Percentiles rank a stretch among this genome's conserved stretches.
These are phyloP conservation scores for Zymoseptoria ardabiliae DNA, from an alignment of 2,329 filamentous ascomycete species.

Conservation along the genomic window DNA sequence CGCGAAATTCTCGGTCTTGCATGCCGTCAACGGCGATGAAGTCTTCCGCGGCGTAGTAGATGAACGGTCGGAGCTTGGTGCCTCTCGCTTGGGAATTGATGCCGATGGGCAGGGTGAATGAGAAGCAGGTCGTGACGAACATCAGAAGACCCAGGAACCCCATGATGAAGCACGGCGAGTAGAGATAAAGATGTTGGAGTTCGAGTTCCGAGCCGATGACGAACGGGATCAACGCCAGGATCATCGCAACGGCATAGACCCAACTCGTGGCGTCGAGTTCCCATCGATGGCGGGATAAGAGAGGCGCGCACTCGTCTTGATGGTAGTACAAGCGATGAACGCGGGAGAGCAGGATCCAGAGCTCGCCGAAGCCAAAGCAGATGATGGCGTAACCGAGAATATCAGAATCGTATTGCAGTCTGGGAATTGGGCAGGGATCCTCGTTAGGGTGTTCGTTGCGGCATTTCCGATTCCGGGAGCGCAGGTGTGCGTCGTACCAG, in stretches of 20 bases:
- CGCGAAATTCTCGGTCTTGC: slow-evolving; percentile 27
- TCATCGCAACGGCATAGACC: slow-evolving; percentile 26
- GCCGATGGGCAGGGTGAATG: slow-evolving; percentile 26
- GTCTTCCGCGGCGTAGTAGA: slow-evolving; percentile 30
- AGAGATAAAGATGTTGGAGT: slow-evolving; percentile 25
- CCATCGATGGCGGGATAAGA: slow-evolving; percentile 24
- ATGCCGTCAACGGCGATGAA: slow-evolving; percentile 28
- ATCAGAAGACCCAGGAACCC: slow-evolving; percentile 25
- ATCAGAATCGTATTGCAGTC: slow-evolving; percentile 21
- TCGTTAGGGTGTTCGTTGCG: slow-evolving; percentile 8
- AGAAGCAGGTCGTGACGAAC: slow-evolving; percentile 24
- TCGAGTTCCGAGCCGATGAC: slow-evolving; percentile 21
- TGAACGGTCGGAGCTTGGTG: slow-evolving; percentile 23
- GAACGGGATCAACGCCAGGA: slow-evolving; percentile 26
- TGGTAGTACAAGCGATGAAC: slow-evolving; percentile 22
- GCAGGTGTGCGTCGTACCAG: slow-evolving; percentile 20
- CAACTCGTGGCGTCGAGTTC: slow-evolving; percentile 29
- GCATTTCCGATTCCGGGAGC: slow-evolving; percentile 15
- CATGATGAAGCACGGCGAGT: slow-evolving; percentile 27
- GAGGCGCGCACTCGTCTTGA: slow-evolving; percentile 25
- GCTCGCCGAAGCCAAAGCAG: slow-evolving; percentile 26
- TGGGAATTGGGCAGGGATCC: slow-evolving; percentile 16
- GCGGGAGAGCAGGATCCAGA: slow-evolving; percentile 27
- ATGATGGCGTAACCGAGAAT: slow-evolving; percentile 26
- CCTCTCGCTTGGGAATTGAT: slow-evolving; percentile 28